Percentiles rank a stretch among this genome's conserved stretches.
phyloP scores from a whole-genome alignment of 2,329 filamentous ascomycete genomes.

The Claviceps paspali region DNA sequence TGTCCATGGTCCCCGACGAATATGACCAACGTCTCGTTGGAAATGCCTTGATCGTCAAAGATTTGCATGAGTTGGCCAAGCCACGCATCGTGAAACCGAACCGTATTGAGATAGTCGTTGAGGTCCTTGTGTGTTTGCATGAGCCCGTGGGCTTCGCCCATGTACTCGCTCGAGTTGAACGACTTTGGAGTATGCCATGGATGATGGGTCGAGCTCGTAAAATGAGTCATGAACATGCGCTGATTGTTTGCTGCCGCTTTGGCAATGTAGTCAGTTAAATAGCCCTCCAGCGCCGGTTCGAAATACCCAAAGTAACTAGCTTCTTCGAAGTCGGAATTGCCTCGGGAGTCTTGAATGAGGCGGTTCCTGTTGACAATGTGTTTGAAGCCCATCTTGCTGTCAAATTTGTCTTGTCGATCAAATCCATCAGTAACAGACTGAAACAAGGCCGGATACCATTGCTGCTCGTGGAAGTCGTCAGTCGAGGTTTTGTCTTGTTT shows the following conservation, averaged over 20 bases:
- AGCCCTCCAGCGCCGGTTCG: conserved; percentile 15
- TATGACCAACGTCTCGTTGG: conserved; percentile 19
- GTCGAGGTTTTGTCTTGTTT: conserved; percentile 5
- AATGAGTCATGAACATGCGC: conserved; percentile 17
- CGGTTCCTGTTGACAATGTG: conserved; percentile 9
- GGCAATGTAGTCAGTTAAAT: conserved; percentile 15
- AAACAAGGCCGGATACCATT: conserved; percentile 17
- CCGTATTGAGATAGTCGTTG: conserved; percentile 17
- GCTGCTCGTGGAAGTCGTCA: conserved; percentile 11
- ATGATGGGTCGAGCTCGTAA: conserved; percentile 20
- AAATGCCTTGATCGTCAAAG: conserved; percentile 16
- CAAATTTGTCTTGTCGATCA: conserved; percentile 14
- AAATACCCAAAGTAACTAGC: conserved; percentile 19
- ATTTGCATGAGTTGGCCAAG: conserved; percentile 16
- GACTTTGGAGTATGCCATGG: conserved; percentile 14
- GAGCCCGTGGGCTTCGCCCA: conserved; percentile 8
- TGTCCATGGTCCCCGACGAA: conserved; percentile 21
- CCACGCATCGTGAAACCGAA: conserved; percentile 18
- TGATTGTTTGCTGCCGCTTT: conserved; percentile 14
- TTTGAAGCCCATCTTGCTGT: conserved; percentile 10
- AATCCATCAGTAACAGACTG: conserved; percentile 17
- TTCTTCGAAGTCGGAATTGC: conserved; percentile 8
- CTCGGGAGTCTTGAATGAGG: conserved; percentile 4
- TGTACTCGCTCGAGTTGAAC: conserved; percentile 11
- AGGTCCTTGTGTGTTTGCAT: conserved; percentile 10